A percentile compares a stretch with the other conserved stretches of the same genome.
Conservation (phyloP, 2,329 filamentous ascomycete genomes). For the Neobulgaria alba region DNA sequence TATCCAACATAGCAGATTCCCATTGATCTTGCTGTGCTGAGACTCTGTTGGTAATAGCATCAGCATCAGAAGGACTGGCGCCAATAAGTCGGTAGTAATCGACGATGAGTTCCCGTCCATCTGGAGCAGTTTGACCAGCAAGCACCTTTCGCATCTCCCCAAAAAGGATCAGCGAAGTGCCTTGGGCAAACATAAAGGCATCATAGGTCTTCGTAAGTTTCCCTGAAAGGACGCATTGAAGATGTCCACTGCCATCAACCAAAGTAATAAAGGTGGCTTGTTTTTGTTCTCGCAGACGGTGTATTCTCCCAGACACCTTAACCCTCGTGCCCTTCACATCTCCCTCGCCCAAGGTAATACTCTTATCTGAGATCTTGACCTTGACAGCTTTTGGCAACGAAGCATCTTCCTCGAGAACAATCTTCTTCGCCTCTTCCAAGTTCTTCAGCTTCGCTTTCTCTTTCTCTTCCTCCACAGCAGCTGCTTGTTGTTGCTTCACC, state of each 20-base stretch:
- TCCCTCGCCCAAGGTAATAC: slow-evolving; percentile 50
- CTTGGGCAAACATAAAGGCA: slow-evolving; percentile 59
- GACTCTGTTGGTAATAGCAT: slow-evolving; percentile 66
- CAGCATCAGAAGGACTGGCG: slow-evolving; percentile 61
- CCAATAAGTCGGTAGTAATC: slow-evolving; percentile 64
- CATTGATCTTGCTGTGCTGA: slow-evolving; percentile 56
- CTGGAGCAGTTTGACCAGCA: slow-evolving; percentile 56
- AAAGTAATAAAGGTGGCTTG: slow-evolving; percentile 82
- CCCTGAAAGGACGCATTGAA: slow-evolving; percentile 76
- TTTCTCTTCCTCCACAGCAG: slow-evolving; percentile 64
- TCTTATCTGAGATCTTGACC: slow-evolving; percentile 68
- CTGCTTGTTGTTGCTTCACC: slow-evolving; percentile 65
- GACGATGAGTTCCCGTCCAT: slow-evolving; percentile 62
- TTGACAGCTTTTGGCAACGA: slow-evolving; percentile 65
- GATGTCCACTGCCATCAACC: slow-evolving; percentile 71
- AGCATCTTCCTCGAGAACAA: slow-evolving; percentile 59
- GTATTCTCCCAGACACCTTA: slow-evolving; percentile 73
- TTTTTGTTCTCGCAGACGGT: slow-evolving; percentile 74
- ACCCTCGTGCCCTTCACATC: slow-evolving; percentile 62
- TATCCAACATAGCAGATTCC: slow-evolving; percentile 43
- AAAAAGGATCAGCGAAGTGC: slow-evolving; percentile 59
- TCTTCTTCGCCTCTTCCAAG: slow-evolving; percentile 76
- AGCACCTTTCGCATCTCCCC: slow-evolving; percentile 63
- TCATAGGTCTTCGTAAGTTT: slow-evolving; percentile 72
- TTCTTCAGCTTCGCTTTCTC: slow-evolving; percentile 58